phyloP scores from a whole-genome alignment of 2,329 filamentous ascomycete genomes.

The Periconia sp. region DNA sequence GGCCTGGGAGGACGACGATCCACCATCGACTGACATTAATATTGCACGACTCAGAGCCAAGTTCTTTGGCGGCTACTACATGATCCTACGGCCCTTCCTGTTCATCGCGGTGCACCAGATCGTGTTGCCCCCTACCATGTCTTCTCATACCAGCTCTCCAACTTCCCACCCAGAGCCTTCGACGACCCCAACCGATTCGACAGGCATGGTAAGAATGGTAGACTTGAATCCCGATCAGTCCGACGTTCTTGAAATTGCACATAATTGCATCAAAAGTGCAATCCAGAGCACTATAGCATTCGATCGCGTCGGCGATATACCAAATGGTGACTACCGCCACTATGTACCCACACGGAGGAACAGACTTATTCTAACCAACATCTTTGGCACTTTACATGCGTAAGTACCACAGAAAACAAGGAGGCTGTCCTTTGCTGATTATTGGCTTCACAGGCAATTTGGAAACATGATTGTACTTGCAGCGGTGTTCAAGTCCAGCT shows the following conservation, averaged over 20 bases:
- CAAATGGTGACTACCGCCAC: constrained; percentile 27
- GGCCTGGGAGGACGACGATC: constrained; percentile 71
- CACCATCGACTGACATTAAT: constrained; percentile 77
- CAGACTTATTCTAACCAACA: constrained; percentile 88
- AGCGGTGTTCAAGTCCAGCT: constrained; percentile 72
- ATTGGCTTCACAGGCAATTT: constrained; percentile 74
- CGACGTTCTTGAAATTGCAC: constrained; percentile 33
- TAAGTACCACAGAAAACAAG: constrained; percentile 60
- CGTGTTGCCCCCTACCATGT: constrained; percentile 35
- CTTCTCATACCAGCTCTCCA: constrained; percentile 52
- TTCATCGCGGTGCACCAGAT: constrained; percentile 64
- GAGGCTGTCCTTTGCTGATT: constrained; percentile 29
- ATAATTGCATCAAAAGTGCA: constrained; percentile 61
- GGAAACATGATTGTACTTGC: constrained; percentile 92
- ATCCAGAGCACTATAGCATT: constrained; percentile 88
- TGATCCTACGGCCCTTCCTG: constrained; percentile 83
- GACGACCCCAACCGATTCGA: no score
- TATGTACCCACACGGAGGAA: constrained; percentile 64
- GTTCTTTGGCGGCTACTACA: constrained; percentile 90
- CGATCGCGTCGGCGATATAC: constrained; percentile 60
- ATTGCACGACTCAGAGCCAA: constrained; percentile 86
- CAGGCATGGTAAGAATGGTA: no score
- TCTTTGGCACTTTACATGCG: constrained; percentile 95
- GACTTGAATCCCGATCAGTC: constrained; percentile 32
- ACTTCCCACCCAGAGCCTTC: constrained; percentile 10